Conservation (phyloP, 2,329 filamentous ascomycete species). For the Ophioceras dolichostomum region DNA sequence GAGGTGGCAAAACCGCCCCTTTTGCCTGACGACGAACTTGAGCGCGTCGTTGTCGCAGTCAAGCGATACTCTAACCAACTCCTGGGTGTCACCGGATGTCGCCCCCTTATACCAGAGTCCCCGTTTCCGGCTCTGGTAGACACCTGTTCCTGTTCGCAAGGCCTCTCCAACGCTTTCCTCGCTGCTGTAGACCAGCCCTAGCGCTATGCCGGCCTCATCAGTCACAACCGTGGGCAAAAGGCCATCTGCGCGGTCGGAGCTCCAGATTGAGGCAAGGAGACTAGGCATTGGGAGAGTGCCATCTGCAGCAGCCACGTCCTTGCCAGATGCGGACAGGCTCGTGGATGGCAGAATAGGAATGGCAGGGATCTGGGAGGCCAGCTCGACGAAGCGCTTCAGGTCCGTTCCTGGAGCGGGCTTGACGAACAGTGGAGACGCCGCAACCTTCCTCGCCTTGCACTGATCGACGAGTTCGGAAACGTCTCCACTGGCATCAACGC, state of each 20-base stretch:
- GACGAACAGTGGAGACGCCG: slow-evolving; percentile 26
- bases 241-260: slow-evolving; percentile 70
- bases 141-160: slow-evolving; percentile 62
- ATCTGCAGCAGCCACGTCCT: slow-evolving; percentile 32
- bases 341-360: slow-evolving; percentile 67
- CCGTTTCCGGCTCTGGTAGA: slow-evolving; percentile 93
- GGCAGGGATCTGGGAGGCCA: slow-evolving; percentile 37
- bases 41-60: slow-evolving; percentile 94
- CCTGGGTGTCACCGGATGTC: slow-evolving; percentile 85
- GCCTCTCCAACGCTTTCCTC: slow-evolving; percentile 83
- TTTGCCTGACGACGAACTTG: slow-evolving; percentile 80
- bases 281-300: slow-evolving; percentile 52
- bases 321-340: slow-evolving; percentile 51
- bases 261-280: slow-evolving; percentile 63
- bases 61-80: slow-evolving; percentile 70
- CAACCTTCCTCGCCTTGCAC: not conserved
- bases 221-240: slow-evolving; percentile 85
- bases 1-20: slow-evolving; percentile 86
- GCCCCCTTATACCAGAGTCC: slow-evolving; percentile 96
- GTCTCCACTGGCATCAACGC: slow-evolving; percentile 32
- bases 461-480: slow-evolving; percentile 12
- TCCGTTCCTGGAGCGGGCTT: slow-evolving; percentile 33
- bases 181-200: slow-evolving; percentile 92
- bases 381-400: slow-evolving; percentile 31
- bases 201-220: slow-evolving; percentile 70